Base-by-base conservation (phyloP, 1,139 yeast species). In the Geotrichum carabidarum region DNA sequence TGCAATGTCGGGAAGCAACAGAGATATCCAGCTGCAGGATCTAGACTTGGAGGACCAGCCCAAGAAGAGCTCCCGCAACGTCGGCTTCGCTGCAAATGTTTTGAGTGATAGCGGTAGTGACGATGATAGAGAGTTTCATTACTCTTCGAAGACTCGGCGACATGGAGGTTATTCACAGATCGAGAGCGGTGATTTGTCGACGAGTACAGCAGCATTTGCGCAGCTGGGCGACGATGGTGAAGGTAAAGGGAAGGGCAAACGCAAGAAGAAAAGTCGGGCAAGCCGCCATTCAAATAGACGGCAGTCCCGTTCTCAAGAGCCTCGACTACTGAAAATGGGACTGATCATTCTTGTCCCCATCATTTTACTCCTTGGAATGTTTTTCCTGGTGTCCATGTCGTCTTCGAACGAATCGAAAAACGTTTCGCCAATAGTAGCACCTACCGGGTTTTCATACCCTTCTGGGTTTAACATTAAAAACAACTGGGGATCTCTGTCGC, bases 401-500 rank as follows among this genome's bases (percentile, higher is more conserved):
- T 56, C 63, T 17, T 55, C 63, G 11, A 41, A 51, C 6, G 63
- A 63, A 8, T 59, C 64, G 9, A 60, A 64, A 44, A 64, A 59
- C 40, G 62, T 68, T 4, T 61, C 69, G 12, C 71, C 74, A 12
- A 68, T 64, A 7, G 73, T 73, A 0, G 76, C 75, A 3, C 76
- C 73, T 5, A 72, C 76, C 1, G 76, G 76, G 11, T 59, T 65
- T 6, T 59, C 63, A 2, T 71, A 64, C 57, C 67, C 71, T 9
- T 62, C 67, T 31, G 74, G 73, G 42, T 73, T 73, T 59, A 68
- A 72, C 59, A 72, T 72, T 69, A 66, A 65, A 59, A 71, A 72
- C 55, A 71, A 73, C 50, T 73, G 76, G 76, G 76, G 76, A 32
- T 59, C 74, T 8, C 63, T 68, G 49, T 70, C 75, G 35, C 76